A percentile compares a stretch with the other conserved stretches of the same genome.
Evolutionary conservation across 225 moss, liverwort and hornwort species (phyloP).

Genomic region (Physcomitrium patens): DNA sequence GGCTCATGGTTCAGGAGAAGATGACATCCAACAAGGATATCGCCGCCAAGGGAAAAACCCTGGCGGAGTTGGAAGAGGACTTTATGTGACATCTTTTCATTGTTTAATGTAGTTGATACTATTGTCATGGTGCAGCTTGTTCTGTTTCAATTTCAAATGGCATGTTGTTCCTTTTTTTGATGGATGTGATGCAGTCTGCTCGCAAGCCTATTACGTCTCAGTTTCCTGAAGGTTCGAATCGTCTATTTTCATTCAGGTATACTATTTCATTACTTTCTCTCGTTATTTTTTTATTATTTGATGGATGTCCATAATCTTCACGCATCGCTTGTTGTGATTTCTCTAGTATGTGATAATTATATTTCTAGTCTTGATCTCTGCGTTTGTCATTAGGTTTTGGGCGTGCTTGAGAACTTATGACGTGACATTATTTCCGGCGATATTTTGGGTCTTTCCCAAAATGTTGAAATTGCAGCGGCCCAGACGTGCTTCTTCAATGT

Average conservation of each 20-base stretch:
- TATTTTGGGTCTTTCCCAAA: not conserved
- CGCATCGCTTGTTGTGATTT: not conserved
- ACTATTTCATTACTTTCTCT: not conserved
- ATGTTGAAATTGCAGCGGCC: too few relatives aligned
- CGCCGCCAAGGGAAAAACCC: constrained; percentile 83
- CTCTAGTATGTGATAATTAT: not conserved
- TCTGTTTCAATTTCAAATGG: constrained; percentile 44
- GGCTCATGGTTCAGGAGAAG: constrained; percentile 91
- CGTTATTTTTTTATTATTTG: not conserved
- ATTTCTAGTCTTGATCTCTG: not conserved
- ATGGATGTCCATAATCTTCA: not conserved
- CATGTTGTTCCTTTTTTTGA: constrained; percentile 53
- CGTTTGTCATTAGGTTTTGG: not conserved
- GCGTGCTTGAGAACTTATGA: not conserved
- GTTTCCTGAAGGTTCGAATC: constrained; percentile 33
- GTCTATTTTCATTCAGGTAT: constrained; percentile 37
- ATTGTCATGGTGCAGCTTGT: constrained; percentile 42
- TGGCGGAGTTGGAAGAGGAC: constrained; percentile 98
- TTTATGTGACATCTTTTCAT: constrained; percentile 76
- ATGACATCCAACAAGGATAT: constrained; percentile 99
- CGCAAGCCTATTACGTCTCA: constrained; percentile 42
- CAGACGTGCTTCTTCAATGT: too few relatives aligned
- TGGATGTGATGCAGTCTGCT: constrained; percentile 53
- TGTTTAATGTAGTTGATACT: constrained; percentile 42
- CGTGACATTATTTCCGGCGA: too few relatives aligned